Conservation (phyloP, 345 rosid species). For the Erucastrum elatum region DNA sequence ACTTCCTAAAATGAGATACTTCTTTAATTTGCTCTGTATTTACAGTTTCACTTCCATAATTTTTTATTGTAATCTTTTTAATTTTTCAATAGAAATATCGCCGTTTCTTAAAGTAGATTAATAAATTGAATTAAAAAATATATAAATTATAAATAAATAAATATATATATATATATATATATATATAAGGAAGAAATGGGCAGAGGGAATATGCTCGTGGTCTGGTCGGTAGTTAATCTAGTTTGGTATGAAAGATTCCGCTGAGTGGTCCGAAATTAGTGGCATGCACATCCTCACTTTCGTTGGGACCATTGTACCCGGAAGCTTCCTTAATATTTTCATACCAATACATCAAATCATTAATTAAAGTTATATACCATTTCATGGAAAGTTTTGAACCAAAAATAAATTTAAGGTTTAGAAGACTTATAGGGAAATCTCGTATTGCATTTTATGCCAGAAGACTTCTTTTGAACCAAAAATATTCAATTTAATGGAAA, state of each 20-base stretch:
- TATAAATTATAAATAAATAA: neutral
- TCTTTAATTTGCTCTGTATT: conserved; percentile 24
- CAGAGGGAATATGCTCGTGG: conserved; percentile 37
- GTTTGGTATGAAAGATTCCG: conserved; percentile 43
- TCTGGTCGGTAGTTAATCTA: conserved; percentile 42
- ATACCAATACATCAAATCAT: neutral
- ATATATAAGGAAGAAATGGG: conserved; percentile 22
- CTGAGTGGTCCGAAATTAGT: conserved; percentile 14
- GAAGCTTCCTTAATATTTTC: neutral
- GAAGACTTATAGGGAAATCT: no score
- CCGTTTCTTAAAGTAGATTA: conserved; percentile 16
- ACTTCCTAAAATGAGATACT: conserved; percentile 46
- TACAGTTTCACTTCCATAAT: conserved; percentile 27
- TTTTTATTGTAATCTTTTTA: neutral
- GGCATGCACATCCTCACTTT: conserved; percentile 6
- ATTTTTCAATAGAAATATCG: conserved; percentile 4
- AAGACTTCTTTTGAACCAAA: no score
- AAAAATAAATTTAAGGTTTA: neutral
- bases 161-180: neutral
- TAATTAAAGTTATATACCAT: neutral
- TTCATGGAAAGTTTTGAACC: neutral
- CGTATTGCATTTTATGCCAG: no score
- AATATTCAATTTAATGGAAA: no score
- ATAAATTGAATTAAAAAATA: neutral
- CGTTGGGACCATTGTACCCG: neutral